A percentile compares a stretch with the other conserved stretches of the same genome.
These are phyloP conservation scores for Clavariopsis aquatica DNA, from an alignment of 495 filamentous ascomycete species.

Conservation along the genomic window DNA sequence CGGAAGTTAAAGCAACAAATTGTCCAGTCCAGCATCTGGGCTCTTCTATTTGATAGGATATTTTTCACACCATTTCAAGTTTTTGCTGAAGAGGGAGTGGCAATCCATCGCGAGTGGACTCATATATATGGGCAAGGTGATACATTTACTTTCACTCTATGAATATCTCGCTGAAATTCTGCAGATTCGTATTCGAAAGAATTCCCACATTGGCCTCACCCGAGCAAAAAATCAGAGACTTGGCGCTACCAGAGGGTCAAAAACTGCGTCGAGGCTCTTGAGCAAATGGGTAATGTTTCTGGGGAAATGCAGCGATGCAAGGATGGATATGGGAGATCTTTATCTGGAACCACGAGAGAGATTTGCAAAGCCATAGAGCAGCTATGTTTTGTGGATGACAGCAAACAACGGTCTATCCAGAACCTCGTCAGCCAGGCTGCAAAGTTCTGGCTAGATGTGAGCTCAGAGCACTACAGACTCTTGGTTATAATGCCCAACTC, in stretches of 20 bases:
- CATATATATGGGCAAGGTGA: slow-evolving; percentile 1
- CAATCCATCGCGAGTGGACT: slow-evolving; percentile 5
- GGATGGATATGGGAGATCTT: not conserved
- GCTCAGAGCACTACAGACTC: slow-evolving; percentile 15
- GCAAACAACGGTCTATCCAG: not conserved
- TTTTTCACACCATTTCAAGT: slow-evolving; percentile 11
- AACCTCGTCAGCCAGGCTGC: slow-evolving; percentile 7
- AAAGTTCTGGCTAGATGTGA: slow-evolving; percentile 13
- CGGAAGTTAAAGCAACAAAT: slow-evolving; percentile 25
- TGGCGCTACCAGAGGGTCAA: slow-evolving; percentile 6
- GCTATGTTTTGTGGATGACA: not conserved
- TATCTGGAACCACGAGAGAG: not conserved
- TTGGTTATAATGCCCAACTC: slow-evolving; percentile 3
- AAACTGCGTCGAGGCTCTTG: not conserved
- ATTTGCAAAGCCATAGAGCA: not conserved
- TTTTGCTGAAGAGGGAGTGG: slow-evolving; percentile 7
- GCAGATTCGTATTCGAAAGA: not conserved
- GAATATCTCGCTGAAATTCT: not conserved
- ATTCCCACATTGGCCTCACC: slow-evolving; percentile 11
- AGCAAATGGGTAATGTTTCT: not conserved
- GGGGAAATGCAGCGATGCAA: not conserved
- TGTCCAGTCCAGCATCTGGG: slow-evolving; percentile 14
- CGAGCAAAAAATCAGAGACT: slow-evolving; percentile 5
- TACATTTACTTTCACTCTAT: not conserved
- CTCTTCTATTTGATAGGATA: slow-evolving; percentile 1